A percentile compares a stretch with the other conserved stretches of the same genome.
Conservation (phyloP, 306 rosid genomes). For the Gastrolobium villosum region DNA sequence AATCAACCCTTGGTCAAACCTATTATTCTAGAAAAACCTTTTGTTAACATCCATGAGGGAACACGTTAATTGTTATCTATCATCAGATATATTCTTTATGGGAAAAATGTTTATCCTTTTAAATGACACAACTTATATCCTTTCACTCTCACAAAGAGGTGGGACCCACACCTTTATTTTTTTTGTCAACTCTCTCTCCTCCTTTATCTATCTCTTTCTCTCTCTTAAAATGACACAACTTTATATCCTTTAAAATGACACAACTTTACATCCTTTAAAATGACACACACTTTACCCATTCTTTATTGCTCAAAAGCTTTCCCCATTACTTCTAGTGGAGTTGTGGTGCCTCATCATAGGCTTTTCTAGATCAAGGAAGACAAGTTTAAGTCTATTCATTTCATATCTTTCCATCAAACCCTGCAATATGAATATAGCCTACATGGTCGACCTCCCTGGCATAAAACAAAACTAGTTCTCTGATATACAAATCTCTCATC, state of each 20-base stretch:
- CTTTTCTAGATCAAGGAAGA: not conserved
- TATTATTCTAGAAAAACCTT: not conserved
- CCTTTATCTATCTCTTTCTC: too few species aligned
- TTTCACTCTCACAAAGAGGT: too few species aligned
- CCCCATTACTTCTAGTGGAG: not conserved
- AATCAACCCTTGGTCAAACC: constrained; percentile 6
- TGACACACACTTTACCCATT: too few species aligned
- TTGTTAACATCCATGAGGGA: not conserved
- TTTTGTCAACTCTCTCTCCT: too few species aligned
- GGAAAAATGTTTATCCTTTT: too few species aligned
- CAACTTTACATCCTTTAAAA: too few species aligned
- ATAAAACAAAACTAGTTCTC: not conserved
- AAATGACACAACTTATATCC: too few species aligned
- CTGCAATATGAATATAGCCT: not conserved
- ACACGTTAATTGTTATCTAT: not conserved
- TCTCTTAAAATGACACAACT: too few species aligned
- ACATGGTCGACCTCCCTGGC: not conserved
- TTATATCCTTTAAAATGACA: too few species aligned
- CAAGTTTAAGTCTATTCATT: not conserved
- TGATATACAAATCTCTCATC: not conserved
- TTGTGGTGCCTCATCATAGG: not conserved
- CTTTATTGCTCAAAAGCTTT: not conserved
- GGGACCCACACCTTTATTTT: too few species aligned
- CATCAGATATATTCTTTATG: not conserved
- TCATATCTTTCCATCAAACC: constrained; percentile 5